Percentiles rank a stretch among this genome's conserved stretches.
Evolutionary conservation across 2,329 filamentous ascomycete genomes (phyloP).

Genomic region (Knufia fluminis): DNA sequence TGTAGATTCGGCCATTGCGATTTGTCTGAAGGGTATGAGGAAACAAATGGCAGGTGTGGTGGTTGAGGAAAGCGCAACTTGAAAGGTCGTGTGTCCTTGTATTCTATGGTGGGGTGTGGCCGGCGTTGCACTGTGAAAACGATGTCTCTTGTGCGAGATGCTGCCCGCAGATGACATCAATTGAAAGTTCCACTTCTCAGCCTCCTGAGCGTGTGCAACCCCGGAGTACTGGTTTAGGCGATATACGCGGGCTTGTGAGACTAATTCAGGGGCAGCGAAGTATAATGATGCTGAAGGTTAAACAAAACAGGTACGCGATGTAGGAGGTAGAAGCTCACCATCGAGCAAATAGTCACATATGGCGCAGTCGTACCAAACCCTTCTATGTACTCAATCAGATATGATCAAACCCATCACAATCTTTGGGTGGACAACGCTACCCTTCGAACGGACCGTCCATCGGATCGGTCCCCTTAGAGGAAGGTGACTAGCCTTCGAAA

Average conservation of each 20-base stretch:
- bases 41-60: neutral
- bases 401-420: neutral
- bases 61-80: neutral
- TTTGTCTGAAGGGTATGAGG: neutral
- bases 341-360: neutral
- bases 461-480: too few species aligned
- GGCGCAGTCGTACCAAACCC: too few species aligned
- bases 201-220: neutral
- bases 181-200: too few species aligned
- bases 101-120: too few species aligned
- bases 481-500: too few species aligned
- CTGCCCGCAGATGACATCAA: neutral
- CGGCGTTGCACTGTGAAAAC: too few species aligned
- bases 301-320: too few species aligned
- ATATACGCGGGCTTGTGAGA: neutral
- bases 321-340: too few species aligned
- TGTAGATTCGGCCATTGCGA: slow-evolving; percentile 7
- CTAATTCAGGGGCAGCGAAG: neutral
- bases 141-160: neutral
- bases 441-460: too few species aligned
- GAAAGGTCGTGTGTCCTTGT: too few species aligned
- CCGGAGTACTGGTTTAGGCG: neutral
- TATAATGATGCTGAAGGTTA: neutral
- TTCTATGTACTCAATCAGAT: neutral
- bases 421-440: too few species aligned